Evolutionary conservation across 306 rosid species (phyloP), one percentile per base, ranked within the genome.

Genomic region (Vachellia collinsii): DNA sequence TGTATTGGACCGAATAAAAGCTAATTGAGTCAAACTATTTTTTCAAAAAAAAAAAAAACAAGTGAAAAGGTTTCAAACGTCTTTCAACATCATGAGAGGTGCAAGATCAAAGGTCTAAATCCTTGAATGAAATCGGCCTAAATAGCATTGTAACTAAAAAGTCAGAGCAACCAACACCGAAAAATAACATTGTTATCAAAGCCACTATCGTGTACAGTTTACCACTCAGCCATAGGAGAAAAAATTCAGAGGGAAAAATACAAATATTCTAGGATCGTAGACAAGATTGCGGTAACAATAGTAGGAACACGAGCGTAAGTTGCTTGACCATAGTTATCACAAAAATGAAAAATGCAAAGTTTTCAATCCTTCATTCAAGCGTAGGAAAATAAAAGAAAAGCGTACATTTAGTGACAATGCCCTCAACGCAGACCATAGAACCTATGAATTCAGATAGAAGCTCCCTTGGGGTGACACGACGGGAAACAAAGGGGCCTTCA

Each of bases 351-450:
- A 58, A 61, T 70, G 47, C 44, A 25, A 63, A 64, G 38, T 66
- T 43, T n/a, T 72, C 38, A 67, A 47, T 58, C 70, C 43, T 44
- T 48, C 36, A 16, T 74, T 74, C 1, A 10, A 67, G 25, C 63
- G 11, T 43, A 75, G 1, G 20, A 46, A 9, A 42, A 46, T 22
- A 39, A 50, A 8, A 39, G 42, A 19, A 25, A 16, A 39, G 17
- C 39, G 43, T 95, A 95, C 99, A 95, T 89, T 95, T 95, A 77
- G 98, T 95, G 83, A 95, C 85, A 67, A 95, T 95, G 73, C 98
- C 99, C 75, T 93, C 97, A 10, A 95, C 94, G 41, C 97, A 95
- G 76, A 95, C 99, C 99, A 95, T 87, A 70, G 98, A 90, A 50
- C 99, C 98, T 51, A 95, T 95, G 86, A 91, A 95, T 65, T 88